Base-by-base conservation (phyloP, 179 eudicot species). In the Gypsophila paniculata region DNA sequence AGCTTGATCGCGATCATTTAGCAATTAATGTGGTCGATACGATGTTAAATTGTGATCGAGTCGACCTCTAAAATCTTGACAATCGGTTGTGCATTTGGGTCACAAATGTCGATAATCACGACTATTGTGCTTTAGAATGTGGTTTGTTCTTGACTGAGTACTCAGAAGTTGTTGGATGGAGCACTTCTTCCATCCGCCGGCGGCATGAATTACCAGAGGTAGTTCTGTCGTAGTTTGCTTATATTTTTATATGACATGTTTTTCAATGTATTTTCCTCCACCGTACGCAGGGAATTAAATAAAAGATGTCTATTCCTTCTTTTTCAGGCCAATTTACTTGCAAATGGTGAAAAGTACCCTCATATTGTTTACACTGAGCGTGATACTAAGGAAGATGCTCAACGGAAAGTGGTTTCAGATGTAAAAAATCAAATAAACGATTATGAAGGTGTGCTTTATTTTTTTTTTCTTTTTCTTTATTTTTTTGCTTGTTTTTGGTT, bases 161-260 rank as follows among this genome's bases (percentile, higher is more conserved):
- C 14, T 72, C 72, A 93, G 98, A 89, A 78, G 82, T 93, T 62
- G 98, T 93, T 72, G 98, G 98, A 49, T 93, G 98, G 98, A 77
- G 95, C 80, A 93, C 98, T 52, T 89, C 96, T 57, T 90, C 98
- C 69, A 89, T 93, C 73, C 98, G 98, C 60, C 88, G 96, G 67
- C 88, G 76, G 67, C 70, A 82, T 73, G 98, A 93, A 77, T 86
- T 93, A 69, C 98, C 95, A 54, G 73, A 84, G 92, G 95, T 89
- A 58, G 44, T 17, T 61, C 32, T 61, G 29, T 78, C 57, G 42
- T 75, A 17, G 22, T 23, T 53, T 65, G 32, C 18, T 44, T 44
- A 25, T n/a, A n/a, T n/a, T n/a, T n/a, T n/a, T n/a, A n/a, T 22
- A 42, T 76, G 19, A 59, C 39, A 38, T 15, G 21, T 29, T 7